Evolutionary conservation across 169 alveolate genomes (phyloP), one percentile per base, ranked within the genome.

Genomic region (Cryptosporidium meleagridis): DNA sequence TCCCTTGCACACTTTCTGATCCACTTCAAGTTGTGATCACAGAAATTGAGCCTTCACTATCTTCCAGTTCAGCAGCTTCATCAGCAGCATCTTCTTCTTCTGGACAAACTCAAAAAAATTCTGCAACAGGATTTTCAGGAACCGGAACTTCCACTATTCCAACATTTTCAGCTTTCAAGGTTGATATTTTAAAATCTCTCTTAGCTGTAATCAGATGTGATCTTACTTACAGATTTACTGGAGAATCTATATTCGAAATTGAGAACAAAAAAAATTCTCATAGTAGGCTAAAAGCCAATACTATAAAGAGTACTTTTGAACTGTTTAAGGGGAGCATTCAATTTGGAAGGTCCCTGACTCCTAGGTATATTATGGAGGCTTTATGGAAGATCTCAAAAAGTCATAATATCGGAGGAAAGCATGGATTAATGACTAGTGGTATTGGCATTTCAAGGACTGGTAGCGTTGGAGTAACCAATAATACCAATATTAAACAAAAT

Each of bases 1-100:
- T 80, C n/a, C 89, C 89, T 8, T 80, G 89, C n/a, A 48, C 80
- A 2, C 75, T 80, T 21, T 44, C 89, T 16, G 89, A 80, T 33
- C 80, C 89, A 8, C 45, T 80, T 5, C 73, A 80, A 33, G 58
- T 73, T 41, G 53, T 80, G 23, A 33, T 80, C n/a, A 65, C 89
- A 2, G 73, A 80, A 39, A 33, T 51, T 16, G 51, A 41, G 14
- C 10, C 44, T 18, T 52, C 65, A 29, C 31, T 31, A 18, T 52
- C 85, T 35, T 71, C 69, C 29, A 31, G 33, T 7, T 33, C 80
- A 16, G 85, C 69, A 12, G 16, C 48, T 41, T 45, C 65, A 0
- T 52, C 85, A 10, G 65, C 67, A n/a, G 52, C 69, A 16, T 51
- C 67, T 12, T 71, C 85, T 29, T 31, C 45, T 16, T 51, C 69